A percentile compares a stretch with the other conserved stretches of the same genome.
Evolutionary conservation across 2,329 filamentous ascomycete species (phyloP).

Genomic region (Pseudogymnoascus pannorum): DNA sequence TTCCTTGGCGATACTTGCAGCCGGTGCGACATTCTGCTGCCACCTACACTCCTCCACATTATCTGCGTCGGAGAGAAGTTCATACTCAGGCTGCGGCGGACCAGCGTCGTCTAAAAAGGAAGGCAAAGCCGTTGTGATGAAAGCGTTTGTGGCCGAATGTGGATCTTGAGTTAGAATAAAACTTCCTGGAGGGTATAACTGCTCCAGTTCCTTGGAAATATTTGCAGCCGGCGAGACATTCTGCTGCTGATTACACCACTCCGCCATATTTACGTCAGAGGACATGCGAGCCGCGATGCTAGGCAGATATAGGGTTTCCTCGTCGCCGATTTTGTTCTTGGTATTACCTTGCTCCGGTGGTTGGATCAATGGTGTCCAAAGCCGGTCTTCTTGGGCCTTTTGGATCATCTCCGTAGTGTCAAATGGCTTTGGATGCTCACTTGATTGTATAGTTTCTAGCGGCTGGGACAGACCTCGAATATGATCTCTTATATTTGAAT

Average conservation of each 20-base stretch:
- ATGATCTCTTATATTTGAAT: neutral
- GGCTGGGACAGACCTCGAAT: neutral
- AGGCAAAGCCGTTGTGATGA: neutral
- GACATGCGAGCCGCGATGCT: neutral
- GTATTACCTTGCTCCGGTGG: neutral
- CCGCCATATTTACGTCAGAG: neutral
- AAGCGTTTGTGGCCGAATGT: neutral
- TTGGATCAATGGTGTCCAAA: neutral
- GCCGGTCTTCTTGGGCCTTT: neutral
- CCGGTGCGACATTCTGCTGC: neutral
- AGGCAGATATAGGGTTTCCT: neutral
- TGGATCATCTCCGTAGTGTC: neutral
- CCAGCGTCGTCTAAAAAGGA: neutral
- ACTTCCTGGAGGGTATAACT: neutral
- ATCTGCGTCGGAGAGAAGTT: neutral
- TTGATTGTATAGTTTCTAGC: neutral
- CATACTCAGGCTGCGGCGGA: too few relatives aligned
- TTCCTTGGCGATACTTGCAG: neutral
- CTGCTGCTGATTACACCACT: neutral
- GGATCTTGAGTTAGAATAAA: neutral
- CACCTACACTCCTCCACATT: neutral
- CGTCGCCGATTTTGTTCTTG: neutral
- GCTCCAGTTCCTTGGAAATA: neutral
- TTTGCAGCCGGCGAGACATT: neutral
- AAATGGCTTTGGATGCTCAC: neutral